Conservation (phyloP, 805 yeast genomes). For the Kazachstania bromeliacearum region DNA sequence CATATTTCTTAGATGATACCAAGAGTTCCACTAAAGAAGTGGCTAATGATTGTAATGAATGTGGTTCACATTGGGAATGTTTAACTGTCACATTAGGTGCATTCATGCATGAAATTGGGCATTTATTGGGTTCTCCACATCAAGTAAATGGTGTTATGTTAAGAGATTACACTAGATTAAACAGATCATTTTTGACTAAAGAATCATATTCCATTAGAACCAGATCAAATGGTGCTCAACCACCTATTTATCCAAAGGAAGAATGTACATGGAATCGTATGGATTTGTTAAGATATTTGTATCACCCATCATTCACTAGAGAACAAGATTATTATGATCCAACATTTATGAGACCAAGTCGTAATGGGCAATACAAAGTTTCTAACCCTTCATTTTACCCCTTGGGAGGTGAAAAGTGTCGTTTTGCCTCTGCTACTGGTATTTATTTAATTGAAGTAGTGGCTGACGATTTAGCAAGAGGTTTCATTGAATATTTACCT, state of each 20-base stretch:
- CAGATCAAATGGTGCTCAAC: conserved; percentile 34
- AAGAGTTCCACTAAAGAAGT: conserved; percentile 54
- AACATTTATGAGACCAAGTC: conserved; percentile 30
- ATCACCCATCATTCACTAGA: conserved; percentile 70
- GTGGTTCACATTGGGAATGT: conserved; percentile 88
- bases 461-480: conserved; percentile 43
- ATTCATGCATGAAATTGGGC: conserved; percentile 93
- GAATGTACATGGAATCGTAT: conserved; percentile 84
- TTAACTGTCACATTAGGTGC: conserved; percentile 83
- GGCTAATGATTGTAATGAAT: conserved; percentile 82
- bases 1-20: conserved; percentile 66
- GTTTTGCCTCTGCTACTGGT: conserved; percentile 52
- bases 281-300: conserved; percentile 66
- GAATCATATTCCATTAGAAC: conserved; percentile 54
- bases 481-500: conserved; percentile 55
- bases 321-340: conserved; percentile 54
- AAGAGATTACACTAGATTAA: conserved; percentile 71
- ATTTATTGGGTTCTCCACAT: conserved; percentile 84
- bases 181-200: conserved; percentile 69
- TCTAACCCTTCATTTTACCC: conserved; percentile 38
- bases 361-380: conserved; percentile 17
- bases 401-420: conserved; percentile 35
- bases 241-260: conserved; percentile 45
- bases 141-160: conserved; percentile 86
- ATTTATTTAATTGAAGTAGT: conserved; percentile 67